Evolutionary conservation across 2,329 filamentous ascomycete genomes (phyloP), one percentile per base, ranked within the genome.

Genomic region (Neofusicoccum laricinum): DNA sequence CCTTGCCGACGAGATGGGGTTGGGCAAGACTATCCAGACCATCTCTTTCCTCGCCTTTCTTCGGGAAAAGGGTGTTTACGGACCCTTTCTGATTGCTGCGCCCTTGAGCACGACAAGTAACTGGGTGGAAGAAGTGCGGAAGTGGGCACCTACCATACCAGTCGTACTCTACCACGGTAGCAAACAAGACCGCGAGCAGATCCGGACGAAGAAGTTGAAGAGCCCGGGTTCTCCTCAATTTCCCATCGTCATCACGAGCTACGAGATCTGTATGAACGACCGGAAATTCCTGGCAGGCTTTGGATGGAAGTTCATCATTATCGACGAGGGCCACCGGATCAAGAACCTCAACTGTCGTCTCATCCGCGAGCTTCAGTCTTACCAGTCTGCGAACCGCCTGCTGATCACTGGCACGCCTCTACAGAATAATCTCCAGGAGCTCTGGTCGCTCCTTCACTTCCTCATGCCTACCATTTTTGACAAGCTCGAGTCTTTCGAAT

Each of bases 221-320:
- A 85, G 85, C 48, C 86, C 94, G 14, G 85, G 87, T 12, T 85
- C 88, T 0, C 79, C 84, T 1, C 85, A 89, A 50, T 99, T 98
- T 67, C 95, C 95, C 0, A 89, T 99, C 0, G 90, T 98, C 0
- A 93, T 93, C 71, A 99, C 95, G 0, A 96, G 90, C 43, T 98
- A 98, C 71, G 95, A 99, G 74, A 97, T 99, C 73, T 93, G 96
- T 62, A 89, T 99, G 78, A 89, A 92, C 70, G 95, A 99, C 73
- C 88, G 91, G 41, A 90, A 92, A 61, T 89, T 89, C 40, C 80
- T 99, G 4, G 88, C 88, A 0, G 89, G 90, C 64, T 94, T 96
- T 64, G 90, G 93, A 40, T 99, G 95, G 95, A 92, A 96, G 62
- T 97, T 97, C 70, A 97, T 99, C 71, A 95, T 99, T 69, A 96